Evolutionary conservation across 306 rosid species (phyloP).

Genomic region (Geum urbanum): DNA sequence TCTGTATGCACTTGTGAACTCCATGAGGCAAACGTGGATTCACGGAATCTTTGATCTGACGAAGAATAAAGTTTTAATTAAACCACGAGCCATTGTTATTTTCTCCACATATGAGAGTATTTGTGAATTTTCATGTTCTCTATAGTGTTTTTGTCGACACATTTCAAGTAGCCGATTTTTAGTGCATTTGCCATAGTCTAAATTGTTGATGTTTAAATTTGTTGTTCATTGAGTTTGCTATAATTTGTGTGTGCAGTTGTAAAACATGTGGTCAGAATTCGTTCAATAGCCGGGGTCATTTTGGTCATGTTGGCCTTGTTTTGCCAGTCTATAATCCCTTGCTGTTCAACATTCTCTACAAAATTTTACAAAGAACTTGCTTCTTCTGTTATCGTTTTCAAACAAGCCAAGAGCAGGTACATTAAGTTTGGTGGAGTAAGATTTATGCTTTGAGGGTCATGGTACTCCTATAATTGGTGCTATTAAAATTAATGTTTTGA

Average conservation of each 20-base stretch:
- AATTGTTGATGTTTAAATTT: constrained; percentile 7
- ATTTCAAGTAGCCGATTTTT: no score
- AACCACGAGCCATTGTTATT: neutral
- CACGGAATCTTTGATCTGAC: neutral
- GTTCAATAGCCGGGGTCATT: constrained; percentile 69
- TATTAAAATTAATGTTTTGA: neutral
- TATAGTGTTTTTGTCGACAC: no score
- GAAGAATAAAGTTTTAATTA: neutral
- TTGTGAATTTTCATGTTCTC: neutral
- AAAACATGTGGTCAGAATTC: constrained; percentile 56
- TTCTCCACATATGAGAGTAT: neutral
- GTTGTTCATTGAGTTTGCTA: constrained; percentile 8
- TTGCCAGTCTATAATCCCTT: constrained; percentile 68
- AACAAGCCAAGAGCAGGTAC: constrained; percentile 42
- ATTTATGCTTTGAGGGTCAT: neutral
- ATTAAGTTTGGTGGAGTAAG: constrained; percentile 8
- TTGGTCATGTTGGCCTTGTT: constrained; percentile 77
- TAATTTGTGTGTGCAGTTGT: constrained; percentile 55
- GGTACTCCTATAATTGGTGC: neutral
- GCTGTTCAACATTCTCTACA: constrained; percentile 54
- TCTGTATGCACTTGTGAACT: neutral
- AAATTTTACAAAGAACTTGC: constrained; percentile 52
- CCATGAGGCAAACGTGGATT: neutral
- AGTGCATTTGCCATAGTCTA: constrained; percentile 4
- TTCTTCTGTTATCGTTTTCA: constrained; percentile 55